Conservation (phyloP, 1,139 yeast genomes). For the Zygosaccharomyces sapae region DNA sequence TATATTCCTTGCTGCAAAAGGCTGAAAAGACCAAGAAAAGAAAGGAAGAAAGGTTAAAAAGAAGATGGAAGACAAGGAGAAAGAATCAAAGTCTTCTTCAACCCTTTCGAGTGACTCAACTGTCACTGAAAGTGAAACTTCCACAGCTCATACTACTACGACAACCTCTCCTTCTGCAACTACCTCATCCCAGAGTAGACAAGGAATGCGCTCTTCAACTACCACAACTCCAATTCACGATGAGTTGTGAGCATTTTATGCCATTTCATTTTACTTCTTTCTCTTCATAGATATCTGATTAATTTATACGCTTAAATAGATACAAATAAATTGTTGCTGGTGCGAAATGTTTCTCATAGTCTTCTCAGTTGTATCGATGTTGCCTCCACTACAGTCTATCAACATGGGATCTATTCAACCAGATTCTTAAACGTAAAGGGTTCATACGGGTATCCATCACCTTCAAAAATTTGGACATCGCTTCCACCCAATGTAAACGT, state of each 20-base stretch:
- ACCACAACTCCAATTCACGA: constrained; percentile 10
- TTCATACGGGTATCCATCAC: constrained; percentile 69
- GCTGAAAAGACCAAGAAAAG: constrained; percentile 26
- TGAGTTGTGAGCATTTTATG: constrained; percentile 8
- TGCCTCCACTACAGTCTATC: no score
- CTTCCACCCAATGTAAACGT: constrained; percentile 84
- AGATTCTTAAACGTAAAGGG: constrained; percentile 54
- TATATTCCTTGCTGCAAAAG: constrained; percentile 25
- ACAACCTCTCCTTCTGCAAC: neutral
- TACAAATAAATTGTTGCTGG: neutral
- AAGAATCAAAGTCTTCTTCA: neutral
- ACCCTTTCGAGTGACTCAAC: neutral
- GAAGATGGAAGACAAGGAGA: constrained; percentile 8
- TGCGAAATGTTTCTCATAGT: neutral
- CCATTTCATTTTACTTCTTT: neutral
- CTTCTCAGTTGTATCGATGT: neutral
- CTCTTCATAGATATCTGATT: neutral
- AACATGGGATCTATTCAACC: constrained; percentile 10
- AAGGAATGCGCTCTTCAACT: constrained; percentile 1
- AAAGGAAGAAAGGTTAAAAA: constrained; percentile 23
- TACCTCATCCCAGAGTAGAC: neutral
- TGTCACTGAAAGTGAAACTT: neutral
- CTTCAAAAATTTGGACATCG: constrained; percentile 81
- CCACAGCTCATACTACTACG: neutral
- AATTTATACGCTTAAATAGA: constrained; percentile 5